Conservation (phyloP, 768 basidiomycete genomes). For the Lentinula sp. region DNA sequence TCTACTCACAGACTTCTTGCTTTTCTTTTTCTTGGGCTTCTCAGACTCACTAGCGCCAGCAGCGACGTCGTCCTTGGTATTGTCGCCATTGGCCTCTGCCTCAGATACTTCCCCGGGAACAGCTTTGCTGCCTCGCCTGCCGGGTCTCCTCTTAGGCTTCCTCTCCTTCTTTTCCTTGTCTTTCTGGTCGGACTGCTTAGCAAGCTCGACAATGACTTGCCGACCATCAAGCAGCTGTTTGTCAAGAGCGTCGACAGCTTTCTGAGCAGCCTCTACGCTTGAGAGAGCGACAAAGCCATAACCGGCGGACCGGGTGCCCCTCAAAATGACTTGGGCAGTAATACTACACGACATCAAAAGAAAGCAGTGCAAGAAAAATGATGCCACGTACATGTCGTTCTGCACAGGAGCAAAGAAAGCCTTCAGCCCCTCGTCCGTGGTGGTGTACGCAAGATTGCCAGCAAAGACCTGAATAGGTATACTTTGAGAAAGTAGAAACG, state of each 20-base stretch:
- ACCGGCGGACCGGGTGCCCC: constrained; percentile 80
- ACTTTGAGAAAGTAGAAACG: constrained; percentile 7
- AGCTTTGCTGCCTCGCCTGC: constrained; percentile 82
- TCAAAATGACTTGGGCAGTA: constrained; percentile 81
- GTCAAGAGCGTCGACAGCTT: constrained; percentile 81
- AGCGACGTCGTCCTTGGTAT: constrained; percentile 53
- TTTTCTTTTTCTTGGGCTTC: constrained; percentile 86
- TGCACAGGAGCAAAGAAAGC: constrained; percentile 86
- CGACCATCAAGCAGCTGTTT: constrained; percentile 88
- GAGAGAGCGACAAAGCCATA: constrained; percentile 90
- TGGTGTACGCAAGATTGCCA: constrained; percentile 92
- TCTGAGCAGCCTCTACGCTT: constrained; percentile 76
- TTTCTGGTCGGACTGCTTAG: constrained; percentile 87
- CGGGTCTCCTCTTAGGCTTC: constrained; percentile 73
- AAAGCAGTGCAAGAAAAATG: constrained; percentile 33
- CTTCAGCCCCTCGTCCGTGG: constrained; percentile 93
- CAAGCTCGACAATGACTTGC: constrained; percentile 85
- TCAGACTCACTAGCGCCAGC: constrained; percentile 60
- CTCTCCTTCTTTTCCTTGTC: constrained; percentile 77
- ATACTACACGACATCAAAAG: constrained; percentile 39
- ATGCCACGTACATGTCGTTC: constrained; percentile 75
- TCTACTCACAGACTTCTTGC: constrained; percentile 44
- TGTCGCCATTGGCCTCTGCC: constrained; percentile 67
- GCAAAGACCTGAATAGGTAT: constrained; percentile 68
- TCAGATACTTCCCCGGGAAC: constrained; percentile 87